Percentiles rank a stretch among this genome's conserved stretches.
Evolutionary conservation across 2,329 filamentous ascomycete genomes (phyloP).

Genomic region (Exophiala mesophila): DNA sequence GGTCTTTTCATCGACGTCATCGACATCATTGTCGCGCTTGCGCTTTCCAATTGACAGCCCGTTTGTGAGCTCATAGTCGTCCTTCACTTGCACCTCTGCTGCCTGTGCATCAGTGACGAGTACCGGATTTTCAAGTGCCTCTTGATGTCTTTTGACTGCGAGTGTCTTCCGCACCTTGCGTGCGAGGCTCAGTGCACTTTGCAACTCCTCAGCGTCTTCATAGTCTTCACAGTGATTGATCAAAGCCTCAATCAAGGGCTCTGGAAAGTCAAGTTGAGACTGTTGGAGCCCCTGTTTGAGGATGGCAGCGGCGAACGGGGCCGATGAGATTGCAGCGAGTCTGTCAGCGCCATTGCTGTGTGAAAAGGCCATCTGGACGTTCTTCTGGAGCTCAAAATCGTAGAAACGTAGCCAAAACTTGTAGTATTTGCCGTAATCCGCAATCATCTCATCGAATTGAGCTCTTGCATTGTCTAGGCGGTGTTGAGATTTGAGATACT

Average conservation of each 20-base stretch:
- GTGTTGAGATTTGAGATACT: constrained; percentile 80
- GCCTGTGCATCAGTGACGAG: constrained; percentile 28
- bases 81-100: constrained; percentile 28
- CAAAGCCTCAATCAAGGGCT: constrained; percentile 45
- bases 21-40: constrained; percentile 62
- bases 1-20: constrained; percentile 47
- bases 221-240: constrained; percentile 72
- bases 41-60: constrained; percentile 53
- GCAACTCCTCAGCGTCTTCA: constrained; percentile 70
- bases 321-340: constrained; percentile 57
- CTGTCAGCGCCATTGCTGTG: constrained; percentile 49
- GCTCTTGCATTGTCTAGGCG: constrained; percentile 70
- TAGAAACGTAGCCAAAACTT: constrained; percentile 95
- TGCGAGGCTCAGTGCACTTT: constrained; percentile 67
- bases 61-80: constrained; percentile 26
- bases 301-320: constrained; percentile 68
- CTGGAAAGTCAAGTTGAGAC: constrained; percentile 46
- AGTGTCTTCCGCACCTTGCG: constrained; percentile 64
- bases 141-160: constrained; percentile 59
- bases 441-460: constrained; percentile 68
- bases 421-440: constrained; percentile 69
- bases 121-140: constrained; percentile 56
- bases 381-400: constrained; percentile 79
- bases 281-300: constrained; percentile 64
- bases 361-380: constrained; percentile 53